Conservation (phyloP, 306 rosid genomes). For the Hippophae tibetana region DNA sequence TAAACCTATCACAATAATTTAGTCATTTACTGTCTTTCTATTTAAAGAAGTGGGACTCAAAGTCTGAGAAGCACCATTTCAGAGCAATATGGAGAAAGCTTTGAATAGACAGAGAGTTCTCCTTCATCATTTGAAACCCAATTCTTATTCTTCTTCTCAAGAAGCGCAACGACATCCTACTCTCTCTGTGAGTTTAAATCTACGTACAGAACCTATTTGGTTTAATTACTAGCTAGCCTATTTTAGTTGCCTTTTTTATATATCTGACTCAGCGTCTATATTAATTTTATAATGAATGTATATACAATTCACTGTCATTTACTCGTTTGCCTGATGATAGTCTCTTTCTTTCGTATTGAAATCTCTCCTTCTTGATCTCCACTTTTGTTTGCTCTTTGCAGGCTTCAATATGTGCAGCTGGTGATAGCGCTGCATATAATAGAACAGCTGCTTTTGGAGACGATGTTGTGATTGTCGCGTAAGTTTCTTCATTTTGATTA, state of each 20-base stretch:
- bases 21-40: neutral
- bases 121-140: constrained; percentile 60
- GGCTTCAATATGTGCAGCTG: constrained; percentile 66
- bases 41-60: neutral
- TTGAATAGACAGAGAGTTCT: constrained; percentile 53
- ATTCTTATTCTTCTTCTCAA: constrained; percentile 27
- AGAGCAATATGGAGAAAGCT: constrained; percentile 61
- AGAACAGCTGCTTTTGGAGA: constrained; percentile 46
- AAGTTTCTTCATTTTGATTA: constrained; percentile 16
- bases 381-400: constrained; percentile 6
- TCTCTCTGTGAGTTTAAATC: constrained; percentile 43
- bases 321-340: too few relatives aligned
- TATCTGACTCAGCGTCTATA: neutral
- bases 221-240: neutral
- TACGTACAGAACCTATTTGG: neutral
- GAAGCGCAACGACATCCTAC: constrained; percentile 27
- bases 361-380: neutral
- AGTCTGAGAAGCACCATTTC: neutral
- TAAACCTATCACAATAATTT: too few relatives aligned
- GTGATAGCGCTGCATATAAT: constrained; percentile 30
- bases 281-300: too few relatives aligned
- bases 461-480: constrained; percentile 91
- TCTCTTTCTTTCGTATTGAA: too few relatives aligned
- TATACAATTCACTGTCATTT: too few relatives aligned
- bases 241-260: neutral